These are phyloP conservation scores for Hansenula lynferdii DNA, from an alignment of 1,139 yeast genomes.

Conservation along the genomic window DNA sequence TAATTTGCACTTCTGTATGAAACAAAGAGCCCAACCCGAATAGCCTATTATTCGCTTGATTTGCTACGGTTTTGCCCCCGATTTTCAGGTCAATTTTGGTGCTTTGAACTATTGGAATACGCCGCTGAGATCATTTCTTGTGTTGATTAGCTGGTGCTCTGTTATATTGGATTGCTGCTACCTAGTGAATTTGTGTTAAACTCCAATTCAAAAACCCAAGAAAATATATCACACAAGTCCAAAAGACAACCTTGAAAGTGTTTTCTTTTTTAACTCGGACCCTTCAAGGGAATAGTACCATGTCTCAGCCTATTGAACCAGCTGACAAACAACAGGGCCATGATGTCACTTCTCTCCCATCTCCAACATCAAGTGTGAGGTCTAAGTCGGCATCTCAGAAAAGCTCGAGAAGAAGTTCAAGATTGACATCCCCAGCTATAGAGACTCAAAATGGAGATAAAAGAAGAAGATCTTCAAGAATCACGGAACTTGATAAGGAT, in stretches of 20 bases:
- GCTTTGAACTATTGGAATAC: too few species aligned
- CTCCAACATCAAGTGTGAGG: slow-evolving; percentile 9
- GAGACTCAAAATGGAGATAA: not conserved
- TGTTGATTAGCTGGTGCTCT: too few species aligned
- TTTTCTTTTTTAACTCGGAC: not conserved
- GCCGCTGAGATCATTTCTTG: too few species aligned
- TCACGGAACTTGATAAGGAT: slow-evolving; percentile 2
- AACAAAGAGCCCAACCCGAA: too few species aligned
- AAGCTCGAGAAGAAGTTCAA: slow-evolving; percentile 9
- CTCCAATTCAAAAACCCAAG: not conserved
- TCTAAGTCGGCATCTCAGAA: slow-evolving; percentile 4
- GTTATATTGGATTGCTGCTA: too few species aligned
- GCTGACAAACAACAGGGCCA: not conserved
- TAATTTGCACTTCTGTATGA: not conserved
- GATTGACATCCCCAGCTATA: slow-evolving; percentile 4
- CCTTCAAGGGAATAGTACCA: not conserved
- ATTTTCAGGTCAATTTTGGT: not conserved
- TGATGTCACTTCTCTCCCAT: slow-evolving; percentile 8
- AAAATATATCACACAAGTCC: too few species aligned
- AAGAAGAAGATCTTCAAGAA: slow-evolving; percentile 9
- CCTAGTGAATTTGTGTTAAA: not conserved
- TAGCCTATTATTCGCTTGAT: too few species aligned
- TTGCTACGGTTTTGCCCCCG: too few species aligned
- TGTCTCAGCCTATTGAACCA: slow-evolving; percentile 4
- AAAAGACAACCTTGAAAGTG: too few species aligned